These are phyloP conservation scores for Mycena belliarum DNA, from an alignment of 768 basidiomycete species.

Conservation along the genomic window DNA sequence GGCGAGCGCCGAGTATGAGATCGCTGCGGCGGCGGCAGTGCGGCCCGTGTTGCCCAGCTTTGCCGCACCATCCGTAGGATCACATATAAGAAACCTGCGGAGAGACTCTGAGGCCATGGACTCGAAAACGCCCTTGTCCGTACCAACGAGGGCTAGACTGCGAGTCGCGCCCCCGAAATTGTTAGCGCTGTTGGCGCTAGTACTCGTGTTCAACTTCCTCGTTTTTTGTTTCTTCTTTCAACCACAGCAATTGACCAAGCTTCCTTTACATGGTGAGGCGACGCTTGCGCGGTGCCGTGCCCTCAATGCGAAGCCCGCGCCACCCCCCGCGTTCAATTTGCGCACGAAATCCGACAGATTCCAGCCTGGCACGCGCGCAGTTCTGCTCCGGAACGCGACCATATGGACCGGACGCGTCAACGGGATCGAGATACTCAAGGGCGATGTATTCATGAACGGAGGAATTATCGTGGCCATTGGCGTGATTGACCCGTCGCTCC, in stretches of 20 bases:
- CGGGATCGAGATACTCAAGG: slow-evolving; percentile 56
- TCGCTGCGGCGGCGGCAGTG: no score
- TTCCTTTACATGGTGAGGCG: slow-evolving; percentile 36
- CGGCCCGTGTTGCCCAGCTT: no score
- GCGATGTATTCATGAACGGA: slow-evolving; percentile 60
- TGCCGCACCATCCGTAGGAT: no score
- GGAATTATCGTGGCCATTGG: slow-evolving; percentile 59
- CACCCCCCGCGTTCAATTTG: slow-evolving; percentile 42
- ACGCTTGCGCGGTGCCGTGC: slow-evolving; percentile 54
- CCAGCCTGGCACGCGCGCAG: slow-evolving; percentile 59
- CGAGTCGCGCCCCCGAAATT: background rate
- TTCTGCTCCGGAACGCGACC: slow-evolving; percentile 71
- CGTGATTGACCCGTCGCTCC: slow-evolving; percentile 35
- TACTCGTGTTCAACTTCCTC: slow-evolving; percentile 9
- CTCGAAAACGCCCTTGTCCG: no score
- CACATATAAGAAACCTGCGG: background rate
- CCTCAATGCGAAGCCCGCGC: slow-evolving; percentile 47
- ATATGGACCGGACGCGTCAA: slow-evolving; percentile 59
- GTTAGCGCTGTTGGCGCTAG: slow-evolving; percentile 4
- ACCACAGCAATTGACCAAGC: background rate
- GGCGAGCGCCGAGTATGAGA: no score
- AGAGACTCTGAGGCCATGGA: no score
- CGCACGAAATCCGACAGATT: slow-evolving; percentile 60
- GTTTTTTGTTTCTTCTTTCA: slow-evolving; percentile 3
- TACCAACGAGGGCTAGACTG: no score